Evolutionary conservation across 371 early-diverging fungal species (phyloP), one percentile per base, ranked within the genome.

Genomic region (Rhizopus microsporus): DNA sequence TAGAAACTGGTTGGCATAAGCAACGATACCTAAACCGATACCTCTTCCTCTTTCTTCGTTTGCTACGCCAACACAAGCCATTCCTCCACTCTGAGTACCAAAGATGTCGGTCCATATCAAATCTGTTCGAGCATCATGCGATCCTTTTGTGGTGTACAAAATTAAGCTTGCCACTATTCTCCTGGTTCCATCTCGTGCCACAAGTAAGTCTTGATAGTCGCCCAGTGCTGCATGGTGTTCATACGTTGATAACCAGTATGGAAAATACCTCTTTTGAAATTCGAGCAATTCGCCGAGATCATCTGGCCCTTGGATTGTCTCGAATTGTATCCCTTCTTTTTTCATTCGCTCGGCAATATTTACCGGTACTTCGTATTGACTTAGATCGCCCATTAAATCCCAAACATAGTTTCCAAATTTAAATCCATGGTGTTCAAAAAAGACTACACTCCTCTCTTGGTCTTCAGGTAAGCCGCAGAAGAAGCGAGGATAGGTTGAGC

Each of bases 41-140:
- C 75, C 77, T 60, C 75, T 63, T 1, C 77, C 77, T 42, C 77
- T 63, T 48, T 67, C 60, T 34, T 77, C 71, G 5, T 51, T 56
- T 1, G 75, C 72, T 10, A 77, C 71, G 12, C 80, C 77, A 12
- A 80, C 80, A 49, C 80, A 77, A 23, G 80, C 71, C 72, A 80
- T 71, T 9, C 74, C 77, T 13, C 77, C 80, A 51, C 75, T 73
- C 6, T 62, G 37, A 6, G 32, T 6, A 4, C 67, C 72, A 63
- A 71, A 71, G 34, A 77, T 43, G 30, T 77, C 63, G 8, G 65
- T 64, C 80, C 46, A 46, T 9, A 46, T 46, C 29, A 46, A 29
- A 12, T 46, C 46, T 46, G 46, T 46, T 46, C 80, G 75, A 15
- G 46, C 46, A 17, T 17, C 29, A 46, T 46, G 46, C 30, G 46